Evolutionary conservation across 345 rosid genomes (phyloP), one percentile per base, ranked within the genome.

Genomic region (Atalantia buxifolia): DNA sequence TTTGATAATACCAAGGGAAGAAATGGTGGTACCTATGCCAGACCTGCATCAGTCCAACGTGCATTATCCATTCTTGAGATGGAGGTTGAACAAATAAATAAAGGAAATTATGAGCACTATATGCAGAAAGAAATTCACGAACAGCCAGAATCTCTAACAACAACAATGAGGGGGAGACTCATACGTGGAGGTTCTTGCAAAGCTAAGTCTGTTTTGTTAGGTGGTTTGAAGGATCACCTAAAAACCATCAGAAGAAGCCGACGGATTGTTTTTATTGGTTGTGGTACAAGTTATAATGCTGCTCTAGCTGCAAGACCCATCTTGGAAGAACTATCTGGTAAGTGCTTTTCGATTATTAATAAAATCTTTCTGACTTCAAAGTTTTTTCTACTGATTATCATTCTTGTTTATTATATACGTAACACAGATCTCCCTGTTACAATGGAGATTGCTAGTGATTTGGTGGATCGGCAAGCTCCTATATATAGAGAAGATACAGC

Each of bases 41-140:
- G 93, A 82, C 93, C 97, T 60, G 90, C 96, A 74, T 90, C 99
- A 22, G 98, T 95, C 57, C 93, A 90, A 69, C 96, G 98, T 75
- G 99, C 99, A n/a, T 88, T 95, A 71, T 95, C 99, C 60, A 86
- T 92, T 84, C 88, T 95, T 72, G 93, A 95, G 81, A 90, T 95
- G 99, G 98, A 95, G 82, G 98, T 95, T 78, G 98, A 95, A 85
- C 99, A 95, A 84, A 95, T 95, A 82, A 91, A 89, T 84, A 95
- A 92, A 84, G 99, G 99, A 61, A 86, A 81, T 9, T 95, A 91
- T 71, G 97, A 95, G 75, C 96, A 95, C 71, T 95, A 95, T 80
- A 95, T 95, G 99, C 97, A 92, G 87, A 95, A 95, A 84, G 99
- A 95, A 89, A 95, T 95, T 82, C 99, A 95, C 57, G 99, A 95